Evolutionary conservation across 306 rosid genomes (phyloP).

Genomic region (Acacia crassicarpa): DNA sequence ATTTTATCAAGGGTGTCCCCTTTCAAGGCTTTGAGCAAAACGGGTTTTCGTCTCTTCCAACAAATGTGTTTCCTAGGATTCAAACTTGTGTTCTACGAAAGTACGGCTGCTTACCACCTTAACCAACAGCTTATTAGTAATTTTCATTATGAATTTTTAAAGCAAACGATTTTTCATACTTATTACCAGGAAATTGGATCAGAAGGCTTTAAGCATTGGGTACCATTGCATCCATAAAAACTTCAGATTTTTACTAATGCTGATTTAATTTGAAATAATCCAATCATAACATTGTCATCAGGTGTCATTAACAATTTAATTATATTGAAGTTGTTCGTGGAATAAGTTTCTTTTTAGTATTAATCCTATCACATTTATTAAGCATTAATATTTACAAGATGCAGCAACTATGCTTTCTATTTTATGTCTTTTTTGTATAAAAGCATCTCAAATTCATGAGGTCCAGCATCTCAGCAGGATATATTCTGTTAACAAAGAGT

Average conservation of each 20-base stretch:
- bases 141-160: neutral
- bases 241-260: neutral
- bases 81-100: no score
- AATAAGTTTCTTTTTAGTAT: neutral
- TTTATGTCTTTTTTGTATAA: neutral
- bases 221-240: neutral
- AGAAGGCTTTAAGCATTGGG: conserved; percentile 2
- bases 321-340: conserved; percentile 9
- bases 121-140: no score
- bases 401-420: neutral
- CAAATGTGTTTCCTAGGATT: no score
- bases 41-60: no score
- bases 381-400: neutral
- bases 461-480: conserved; percentile 5
- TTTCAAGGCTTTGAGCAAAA: no score
- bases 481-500: neutral
- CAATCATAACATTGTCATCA: neutral
- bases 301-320: neutral
- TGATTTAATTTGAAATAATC: neutral
- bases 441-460: conserved; percentile 9
- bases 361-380: neutral
- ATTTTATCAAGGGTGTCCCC: no score
- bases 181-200: neutral
- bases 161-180: neutral
- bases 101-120: no score